Percentiles rank a stretch among this genome's conserved stretches.
phyloP scores from a whole-genome alignment of 2,329 filamentous ascomycete genomes.

The Tolypocladium inflatum region DNA sequence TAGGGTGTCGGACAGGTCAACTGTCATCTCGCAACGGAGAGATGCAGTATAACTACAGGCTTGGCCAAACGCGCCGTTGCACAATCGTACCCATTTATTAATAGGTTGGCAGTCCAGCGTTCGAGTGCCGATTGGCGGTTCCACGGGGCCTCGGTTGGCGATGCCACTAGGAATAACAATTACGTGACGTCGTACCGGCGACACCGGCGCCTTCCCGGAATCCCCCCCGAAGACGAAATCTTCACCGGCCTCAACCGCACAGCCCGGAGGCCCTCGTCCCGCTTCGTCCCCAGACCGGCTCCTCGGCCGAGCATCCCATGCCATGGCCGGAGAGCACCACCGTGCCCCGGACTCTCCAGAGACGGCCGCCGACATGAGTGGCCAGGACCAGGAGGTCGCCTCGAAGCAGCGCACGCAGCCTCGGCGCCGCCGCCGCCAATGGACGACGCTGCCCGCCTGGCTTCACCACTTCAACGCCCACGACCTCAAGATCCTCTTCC shows the following conservation, averaged over 20 bases:
- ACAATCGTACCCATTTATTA: too few species aligned
- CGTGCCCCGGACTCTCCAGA: background rate
- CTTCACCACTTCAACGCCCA: slow-evolving; percentile 34
- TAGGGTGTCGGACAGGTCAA: too few species aligned
- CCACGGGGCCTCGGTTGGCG: background rate
- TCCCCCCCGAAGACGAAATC: background rate
- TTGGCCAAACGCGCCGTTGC: too few species aligned
- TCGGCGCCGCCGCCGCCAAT: background rate
- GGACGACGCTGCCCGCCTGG: background rate
- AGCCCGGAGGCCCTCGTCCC: background rate
- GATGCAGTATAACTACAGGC: too few species aligned
- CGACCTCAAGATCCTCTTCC: slow-evolving; percentile 35
- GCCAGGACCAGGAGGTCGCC: background rate
- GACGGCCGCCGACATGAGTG: background rate
- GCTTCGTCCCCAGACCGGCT: background rate
- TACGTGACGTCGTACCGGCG: background rate
- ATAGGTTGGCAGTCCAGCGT: too few species aligned
- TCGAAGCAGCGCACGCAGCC: background rate
- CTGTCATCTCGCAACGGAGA: too few species aligned
- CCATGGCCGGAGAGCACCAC: background rate
- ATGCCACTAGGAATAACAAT: background rate
- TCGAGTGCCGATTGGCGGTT: background rate
- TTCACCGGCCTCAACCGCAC: background rate
- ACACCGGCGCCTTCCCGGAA: background rate
- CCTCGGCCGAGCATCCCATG: background rate